A percentile compares a stretch with the other conserved stretches of the same genome.
These are phyloP conservation scores for Lonicera japonica DNA, from an alignment of 129 eudicot species.

Conservation along the genomic window DNA sequence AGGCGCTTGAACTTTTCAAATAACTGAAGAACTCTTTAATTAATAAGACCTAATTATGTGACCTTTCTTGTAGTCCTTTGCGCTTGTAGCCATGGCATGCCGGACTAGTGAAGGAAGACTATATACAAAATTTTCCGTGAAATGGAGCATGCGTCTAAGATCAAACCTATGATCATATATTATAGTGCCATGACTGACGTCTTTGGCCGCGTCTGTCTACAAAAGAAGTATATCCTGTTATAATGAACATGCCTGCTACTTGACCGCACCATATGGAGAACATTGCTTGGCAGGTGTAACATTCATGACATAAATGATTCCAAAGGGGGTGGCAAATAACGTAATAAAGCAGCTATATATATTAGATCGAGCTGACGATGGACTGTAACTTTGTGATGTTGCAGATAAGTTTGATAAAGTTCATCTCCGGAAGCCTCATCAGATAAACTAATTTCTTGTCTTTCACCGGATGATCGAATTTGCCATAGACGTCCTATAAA, in stretches of 20 bases:
- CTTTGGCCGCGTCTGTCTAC: too few relatives aligned
- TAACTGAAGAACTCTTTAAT: conserved; percentile 36
- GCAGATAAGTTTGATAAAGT: conserved; percentile 60
- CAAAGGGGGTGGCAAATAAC: too few relatives aligned
- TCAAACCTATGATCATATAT: too few relatives aligned
- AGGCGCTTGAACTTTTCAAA: conserved; percentile 40
- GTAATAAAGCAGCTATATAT: conserved; percentile 35
- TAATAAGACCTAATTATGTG: conserved; percentile 50
- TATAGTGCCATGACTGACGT: too few relatives aligned
- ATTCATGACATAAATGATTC: too few relatives aligned
- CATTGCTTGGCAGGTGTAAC: too few relatives aligned
- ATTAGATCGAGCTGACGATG: conserved; percentile 63
- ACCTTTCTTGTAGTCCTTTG: conserved; percentile 64
- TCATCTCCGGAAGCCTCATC: conserved; percentile 60
- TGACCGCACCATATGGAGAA: conserved; percentile 60
- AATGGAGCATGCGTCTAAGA: conserved; percentile 43
- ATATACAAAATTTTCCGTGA: conserved; percentile 33
- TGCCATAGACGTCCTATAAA: too few relatives aligned
- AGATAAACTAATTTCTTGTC: too few relatives aligned
- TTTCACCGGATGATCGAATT: too few relatives aligned
- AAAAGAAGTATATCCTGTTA: conserved; percentile 40
- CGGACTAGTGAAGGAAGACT: conserved; percentile 61
- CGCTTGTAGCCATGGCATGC: conserved; percentile 80
- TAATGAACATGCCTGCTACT: too few relatives aligned
- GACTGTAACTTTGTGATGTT: conserved; percentile 54